These are phyloP conservation scores for Leccinum incarnatum DNA, from an alignment of 768 basidiomycete species.

Conservation along the genomic window DNA sequence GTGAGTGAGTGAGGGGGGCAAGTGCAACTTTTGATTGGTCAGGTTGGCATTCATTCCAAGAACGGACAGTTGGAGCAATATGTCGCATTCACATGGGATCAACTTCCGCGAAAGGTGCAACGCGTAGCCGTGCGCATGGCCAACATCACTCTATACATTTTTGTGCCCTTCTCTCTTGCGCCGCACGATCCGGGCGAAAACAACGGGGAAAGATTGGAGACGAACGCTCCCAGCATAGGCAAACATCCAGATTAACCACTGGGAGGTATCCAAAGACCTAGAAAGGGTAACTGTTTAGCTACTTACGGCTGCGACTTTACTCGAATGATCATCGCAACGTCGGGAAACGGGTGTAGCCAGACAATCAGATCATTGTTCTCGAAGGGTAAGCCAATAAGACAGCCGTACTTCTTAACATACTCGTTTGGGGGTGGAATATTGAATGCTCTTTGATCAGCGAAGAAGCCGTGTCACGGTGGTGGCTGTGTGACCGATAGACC, in stretches of 20 bases:
- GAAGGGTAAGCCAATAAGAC: constrained; percentile 19
- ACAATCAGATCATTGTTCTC: constrained; percentile 15
- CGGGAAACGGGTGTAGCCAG: constrained; percentile 5
- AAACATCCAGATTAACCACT: constrained; percentile 4
- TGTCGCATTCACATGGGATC: constrained; percentile 19
- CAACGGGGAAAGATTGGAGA: constrained; percentile 21
- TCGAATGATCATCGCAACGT: constrained; percentile 7
- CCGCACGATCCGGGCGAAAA: constrained; percentile 21
- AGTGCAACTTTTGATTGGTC: constrained; percentile 12
- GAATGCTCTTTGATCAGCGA: constrained; percentile 23
- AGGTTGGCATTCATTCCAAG: constrained; percentile 24
- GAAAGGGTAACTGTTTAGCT: constrained; percentile 18
- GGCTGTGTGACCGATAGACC: neutral
- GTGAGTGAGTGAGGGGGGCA: neutral
- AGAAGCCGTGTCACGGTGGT: constrained; percentile 14
- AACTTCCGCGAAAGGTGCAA: constrained; percentile 27
- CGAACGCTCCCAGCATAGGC: constrained; percentile 10
- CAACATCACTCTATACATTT: constrained; percentile 25
- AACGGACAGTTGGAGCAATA: constrained; percentile 10
- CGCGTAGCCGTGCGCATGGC: constrained; percentile 10
- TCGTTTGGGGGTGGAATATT: constrained; percentile 2
- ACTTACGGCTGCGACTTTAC: constrained; percentile 15
- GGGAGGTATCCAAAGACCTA: constrained; percentile 9
- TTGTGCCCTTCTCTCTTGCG: constrained; percentile 28
- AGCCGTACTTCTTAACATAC: constrained; percentile 24